These are phyloP conservation scores for Huntiella savannae DNA, from an alignment of 2,329 filamentous ascomycete species.

Conservation along the genomic window DNA sequence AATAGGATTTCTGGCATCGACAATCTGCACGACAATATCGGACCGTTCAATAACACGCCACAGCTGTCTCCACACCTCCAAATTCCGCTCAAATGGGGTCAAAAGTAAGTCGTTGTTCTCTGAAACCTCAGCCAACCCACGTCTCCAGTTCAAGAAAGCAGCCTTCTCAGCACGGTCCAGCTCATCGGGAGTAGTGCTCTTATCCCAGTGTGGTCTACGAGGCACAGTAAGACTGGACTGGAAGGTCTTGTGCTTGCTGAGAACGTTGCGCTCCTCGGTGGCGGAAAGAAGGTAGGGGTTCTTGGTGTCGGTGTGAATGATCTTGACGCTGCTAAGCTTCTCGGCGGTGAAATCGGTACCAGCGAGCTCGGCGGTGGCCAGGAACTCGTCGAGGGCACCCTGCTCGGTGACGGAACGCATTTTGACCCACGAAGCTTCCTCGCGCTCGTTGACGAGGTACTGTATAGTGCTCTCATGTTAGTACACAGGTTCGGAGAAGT, in stretches of 20 bases:
- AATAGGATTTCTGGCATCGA: constrained; percentile 86
- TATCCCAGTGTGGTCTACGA: constrained; percentile 73
- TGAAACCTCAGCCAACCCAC: constrained; percentile 78
- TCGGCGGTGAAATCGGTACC: constrained; percentile 97
- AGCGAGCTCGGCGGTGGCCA: constrained; percentile 89
- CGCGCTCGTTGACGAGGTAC: constrained; percentile 79
- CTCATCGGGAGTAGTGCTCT: constrained; percentile 63
- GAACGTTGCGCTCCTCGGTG: constrained; percentile 57
- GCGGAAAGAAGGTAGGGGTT: constrained; percentile 85
- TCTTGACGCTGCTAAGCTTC: constrained; percentile 98
- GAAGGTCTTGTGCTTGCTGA: constrained; percentile 71
- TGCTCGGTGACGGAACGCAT: constrained; percentile 99
- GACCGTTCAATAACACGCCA: constrained; percentile 97
- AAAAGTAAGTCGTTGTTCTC: constrained; percentile 88
- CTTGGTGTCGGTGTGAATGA: constrained; percentile 89
- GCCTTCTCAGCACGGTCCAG: constrained; percentile 64
- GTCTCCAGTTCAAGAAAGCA: constrained; percentile 68
- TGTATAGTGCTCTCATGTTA: constrained; percentile 18
- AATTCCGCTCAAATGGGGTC: constrained; percentile 92
- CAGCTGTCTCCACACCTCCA: constrained; percentile 94
- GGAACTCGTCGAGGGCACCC: constrained; percentile 86
- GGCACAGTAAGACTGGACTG: constrained; percentile 68
- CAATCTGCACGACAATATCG: constrained; percentile 91
- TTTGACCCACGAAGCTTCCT: constrained; percentile 94
- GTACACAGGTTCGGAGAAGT: not conserved